phyloP scores from a whole-genome alignment of 177 flowering plant genomes.

The Telopea speciosissima region DNA sequence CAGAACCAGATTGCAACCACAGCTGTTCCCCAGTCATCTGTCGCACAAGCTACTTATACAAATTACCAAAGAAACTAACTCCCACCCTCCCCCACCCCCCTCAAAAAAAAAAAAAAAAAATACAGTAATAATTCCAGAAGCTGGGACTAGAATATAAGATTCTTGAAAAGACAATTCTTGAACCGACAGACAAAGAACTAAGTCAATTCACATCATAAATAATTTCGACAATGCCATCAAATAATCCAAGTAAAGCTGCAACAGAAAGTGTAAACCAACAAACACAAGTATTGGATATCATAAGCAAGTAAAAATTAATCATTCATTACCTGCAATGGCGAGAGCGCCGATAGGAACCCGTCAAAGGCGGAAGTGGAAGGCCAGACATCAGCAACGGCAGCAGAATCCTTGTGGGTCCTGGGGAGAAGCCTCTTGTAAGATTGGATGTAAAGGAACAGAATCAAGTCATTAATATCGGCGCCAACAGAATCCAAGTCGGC shows the following conservation, averaged over 20 bases:
- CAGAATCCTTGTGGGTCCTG: constrained; percentile 82
- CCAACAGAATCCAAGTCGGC: constrained; percentile 43
- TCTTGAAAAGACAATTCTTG: not conserved
- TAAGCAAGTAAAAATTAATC: no score
- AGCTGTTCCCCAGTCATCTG: not conserved
- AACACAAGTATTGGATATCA: no score
- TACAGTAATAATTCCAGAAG: not conserved
- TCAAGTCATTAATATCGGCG: constrained; percentile 65
- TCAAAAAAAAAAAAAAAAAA: no score
- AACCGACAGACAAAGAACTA: not conserved
- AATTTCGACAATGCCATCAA: not conserved
- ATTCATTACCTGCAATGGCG: constrained; percentile 73
- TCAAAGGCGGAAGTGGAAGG: constrained; percentile 95
- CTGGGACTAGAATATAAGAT: not conserved
- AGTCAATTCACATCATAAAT: no score
- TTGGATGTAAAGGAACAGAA: constrained; percentile 77
- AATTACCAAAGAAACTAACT: no score
- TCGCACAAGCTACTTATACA: no score
- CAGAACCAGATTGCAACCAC: not conserved
- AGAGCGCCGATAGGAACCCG: constrained; percentile 77
- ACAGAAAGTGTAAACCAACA: not conserved
- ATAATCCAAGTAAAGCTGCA: not conserved
- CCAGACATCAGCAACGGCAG: constrained; percentile 93
- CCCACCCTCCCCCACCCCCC: no score
- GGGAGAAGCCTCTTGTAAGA: constrained; percentile 81